phyloP scores from a whole-genome alignment of 306 rosid genomes.

The Elaeagnus macrophylla region DNA sequence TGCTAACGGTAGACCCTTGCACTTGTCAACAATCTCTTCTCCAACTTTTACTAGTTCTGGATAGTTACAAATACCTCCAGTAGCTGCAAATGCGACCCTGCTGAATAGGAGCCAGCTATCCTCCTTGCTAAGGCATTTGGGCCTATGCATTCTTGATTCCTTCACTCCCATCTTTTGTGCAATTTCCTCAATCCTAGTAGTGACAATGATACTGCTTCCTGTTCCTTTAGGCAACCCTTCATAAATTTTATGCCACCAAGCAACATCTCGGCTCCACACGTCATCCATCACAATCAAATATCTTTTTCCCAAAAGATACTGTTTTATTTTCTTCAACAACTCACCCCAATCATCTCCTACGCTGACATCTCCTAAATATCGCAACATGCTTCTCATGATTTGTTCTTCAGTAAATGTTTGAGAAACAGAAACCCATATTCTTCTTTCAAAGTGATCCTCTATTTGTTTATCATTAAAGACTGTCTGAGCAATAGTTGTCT shows the following conservation, averaged over 20 bases:
- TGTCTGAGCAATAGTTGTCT: slow-evolving; percentile 26
- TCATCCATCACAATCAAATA: slow-evolving; percentile 32
- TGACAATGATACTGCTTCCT: slow-evolving; percentile 21
- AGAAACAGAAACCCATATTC: slow-evolving; percentile 30
- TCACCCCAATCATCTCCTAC: slow-evolving; percentile 14
- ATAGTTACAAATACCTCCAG: slow-evolving; percentile 10
- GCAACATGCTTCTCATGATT: slow-evolving; percentile 26
- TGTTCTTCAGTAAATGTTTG: slow-evolving; percentile 24
- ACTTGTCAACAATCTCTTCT: slow-evolving; percentile 27
- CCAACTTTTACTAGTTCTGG: slow-evolving; percentile 16
- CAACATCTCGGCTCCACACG: slow-evolving; percentile 21
- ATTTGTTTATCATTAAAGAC: slow-evolving; percentile 21
- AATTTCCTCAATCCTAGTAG: slow-evolving; percentile 18
- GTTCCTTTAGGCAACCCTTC: slow-evolving; percentile 22
- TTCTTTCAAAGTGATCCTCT: slow-evolving; percentile 22
- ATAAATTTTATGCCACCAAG: slow-evolving; percentile 15
- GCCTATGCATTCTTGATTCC: slow-evolving; percentile 18
- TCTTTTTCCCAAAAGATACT: slow-evolving; percentile 20
- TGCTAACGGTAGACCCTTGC: slow-evolving; percentile 33
- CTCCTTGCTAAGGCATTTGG: slow-evolving; percentile 18
- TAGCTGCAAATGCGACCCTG: slow-evolving; percentile 27
- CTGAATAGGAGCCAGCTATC: slow-evolving; percentile 28
- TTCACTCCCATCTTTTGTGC: slow-evolving; percentile 24
- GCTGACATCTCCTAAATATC: slow-evolving; percentile 26
- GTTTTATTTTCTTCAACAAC: slow-evolving; percentile 18